Percentiles rank a stretch among this genome's conserved stretches.
Evolutionary conservation across 495 filamentous ascomycete species (phyloP).

Genomic region (Cercophora sp.): DNA sequence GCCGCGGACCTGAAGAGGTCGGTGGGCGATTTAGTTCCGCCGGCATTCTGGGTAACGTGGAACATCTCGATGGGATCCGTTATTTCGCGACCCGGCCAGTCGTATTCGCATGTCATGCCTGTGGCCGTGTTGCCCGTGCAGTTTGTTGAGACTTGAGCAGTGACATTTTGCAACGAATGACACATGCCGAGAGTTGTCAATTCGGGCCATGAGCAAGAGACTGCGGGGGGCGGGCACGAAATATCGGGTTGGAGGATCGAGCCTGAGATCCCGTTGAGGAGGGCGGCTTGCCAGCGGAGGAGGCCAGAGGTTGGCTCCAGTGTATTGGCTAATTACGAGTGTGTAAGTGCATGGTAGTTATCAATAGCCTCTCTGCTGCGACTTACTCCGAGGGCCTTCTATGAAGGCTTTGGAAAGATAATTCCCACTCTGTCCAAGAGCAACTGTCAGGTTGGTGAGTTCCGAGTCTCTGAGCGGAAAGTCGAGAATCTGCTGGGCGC

Average conservation of each 20-base stretch:
- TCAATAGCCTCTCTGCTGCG: too few species aligned
- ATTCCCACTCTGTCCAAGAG: background rate
- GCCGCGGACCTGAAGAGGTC: background rate
- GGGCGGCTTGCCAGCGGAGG: constrained; percentile 2
- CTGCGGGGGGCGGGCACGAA: constrained; percentile 8
- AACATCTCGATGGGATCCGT: background rate
- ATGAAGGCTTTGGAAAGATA: constrained; percentile 1
- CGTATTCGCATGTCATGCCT: background rate
- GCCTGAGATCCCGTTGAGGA: constrained; percentile 11
- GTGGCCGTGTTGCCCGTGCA: background rate
- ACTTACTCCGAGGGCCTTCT: background rate
- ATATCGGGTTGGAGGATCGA: background rate
- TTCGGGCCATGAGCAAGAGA: constrained; percentile 6
- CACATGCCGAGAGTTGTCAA: constrained; percentile 10
- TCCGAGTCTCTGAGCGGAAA: background rate
- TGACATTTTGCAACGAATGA: background rate
- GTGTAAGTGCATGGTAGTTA: too few species aligned
- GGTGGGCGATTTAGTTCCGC: too few species aligned
- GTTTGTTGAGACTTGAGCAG: background rate
- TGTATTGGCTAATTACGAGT: background rate
- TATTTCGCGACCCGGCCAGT: background rate
- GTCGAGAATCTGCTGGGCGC: constrained; percentile 14
- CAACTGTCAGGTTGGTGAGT: constrained; percentile 6
- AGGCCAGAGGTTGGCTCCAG: background rate
- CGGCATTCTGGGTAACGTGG: background rate